Conservation (phyloP, 129 eudicot genomes). For the Artemisia tridentata region DNA sequence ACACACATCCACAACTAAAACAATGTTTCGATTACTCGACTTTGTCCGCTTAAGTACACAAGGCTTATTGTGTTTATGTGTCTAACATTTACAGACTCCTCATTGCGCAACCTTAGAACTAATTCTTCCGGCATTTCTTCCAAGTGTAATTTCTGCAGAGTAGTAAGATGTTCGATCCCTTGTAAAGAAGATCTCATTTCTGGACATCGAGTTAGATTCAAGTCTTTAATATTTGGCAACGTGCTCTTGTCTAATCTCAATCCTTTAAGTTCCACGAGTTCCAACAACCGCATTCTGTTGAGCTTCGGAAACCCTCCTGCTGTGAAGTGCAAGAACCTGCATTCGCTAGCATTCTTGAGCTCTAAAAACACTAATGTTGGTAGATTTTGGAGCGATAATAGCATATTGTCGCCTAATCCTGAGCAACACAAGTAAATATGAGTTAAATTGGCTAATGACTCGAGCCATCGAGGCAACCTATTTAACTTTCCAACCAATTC, state of each 20-base stretch:
- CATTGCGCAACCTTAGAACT: conserved; percentile 30
- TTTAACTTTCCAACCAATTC: conserved; percentile 42
- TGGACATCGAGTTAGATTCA: conserved; percentile 42
- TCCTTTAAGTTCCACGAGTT: conserved; percentile 32
- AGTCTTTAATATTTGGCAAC: conserved; percentile 39
- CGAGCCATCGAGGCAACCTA: conserved; percentile 51
- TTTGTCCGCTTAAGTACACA: conserved; percentile 32
- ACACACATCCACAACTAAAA: conserved; percentile 20
- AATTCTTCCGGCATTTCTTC: conserved; percentile 51
- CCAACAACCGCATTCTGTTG: conserved; percentile 36
- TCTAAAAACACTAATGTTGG: conserved; percentile 47
- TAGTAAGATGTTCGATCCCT: conserved; percentile 50
- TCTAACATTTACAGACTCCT: conserved; percentile 34
- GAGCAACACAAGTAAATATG: conserved; percentile 48
- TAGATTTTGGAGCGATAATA: conserved; percentile 32
- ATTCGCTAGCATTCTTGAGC: conserved; percentile 40
- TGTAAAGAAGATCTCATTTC: conserved; percentile 38
- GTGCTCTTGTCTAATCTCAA: conserved; percentile 46
- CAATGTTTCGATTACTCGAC: conserved; percentile 32
- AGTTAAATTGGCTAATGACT: conserved; percentile 38
- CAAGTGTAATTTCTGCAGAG: conserved; percentile 45
- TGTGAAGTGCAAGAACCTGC: conserved; percentile 35
- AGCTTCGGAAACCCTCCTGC: conserved; percentile 46
- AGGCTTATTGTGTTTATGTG: conserved; percentile 34
- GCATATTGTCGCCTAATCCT: conserved; percentile 35